These are phyloP conservation scores for Ascochyta lentis DNA, from an alignment of 2,329 filamentous ascomycete genomes.

Conservation along the genomic window DNA sequence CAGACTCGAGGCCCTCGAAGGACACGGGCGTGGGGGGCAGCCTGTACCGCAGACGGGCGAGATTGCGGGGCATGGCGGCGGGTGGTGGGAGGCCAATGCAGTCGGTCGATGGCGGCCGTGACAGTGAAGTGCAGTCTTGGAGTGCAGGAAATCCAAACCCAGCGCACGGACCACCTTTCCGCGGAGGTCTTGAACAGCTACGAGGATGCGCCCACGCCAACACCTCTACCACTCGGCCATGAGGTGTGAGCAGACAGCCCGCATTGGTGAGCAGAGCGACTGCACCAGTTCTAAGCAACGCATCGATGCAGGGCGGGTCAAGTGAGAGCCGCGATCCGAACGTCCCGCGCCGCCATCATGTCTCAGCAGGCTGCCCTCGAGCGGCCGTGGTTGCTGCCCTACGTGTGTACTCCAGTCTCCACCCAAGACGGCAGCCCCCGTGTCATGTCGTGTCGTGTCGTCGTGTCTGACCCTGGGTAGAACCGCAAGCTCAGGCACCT, in stretches of 20 bases:
- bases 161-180: slow-evolving; percentile 13
- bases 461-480: slow-evolving; percentile 48
- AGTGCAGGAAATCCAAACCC: slow-evolving; percentile 7
- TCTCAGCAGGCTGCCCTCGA: slow-evolving; percentile 32
- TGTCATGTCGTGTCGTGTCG: too few species aligned
- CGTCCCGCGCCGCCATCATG: slow-evolving; percentile 1
- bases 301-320: slow-evolving; percentile 5
- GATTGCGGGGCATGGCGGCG: slow-evolving; percentile 40
- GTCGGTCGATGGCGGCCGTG: neutral
- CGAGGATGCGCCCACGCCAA: neutral
- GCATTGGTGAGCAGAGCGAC: neutral
- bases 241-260: slow-evolving; percentile 13
- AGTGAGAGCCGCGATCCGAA: too few species aligned
- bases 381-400: slow-evolving; percentile 49
- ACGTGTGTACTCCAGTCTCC: slow-evolving; percentile 28
- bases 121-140: slow-evolving; percentile 1
- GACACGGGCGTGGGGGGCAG: slow-evolving; percentile 26
- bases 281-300: neutral
- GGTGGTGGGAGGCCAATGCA: slow-evolving; percentile 17
- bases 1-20: slow-evolving; percentile 18
- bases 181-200: slow-evolving; percentile 9
- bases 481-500: slow-evolving; percentile 91
- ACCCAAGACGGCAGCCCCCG: neutral
- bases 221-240: slow-evolving; percentile 17
- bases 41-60: slow-evolving; percentile 36